A percentile compares a stretch with the other conserved stretches of the same genome.
phyloP scores from a whole-genome alignment of 257 asterid genomes.

The Nicotiana otophora region DNA sequence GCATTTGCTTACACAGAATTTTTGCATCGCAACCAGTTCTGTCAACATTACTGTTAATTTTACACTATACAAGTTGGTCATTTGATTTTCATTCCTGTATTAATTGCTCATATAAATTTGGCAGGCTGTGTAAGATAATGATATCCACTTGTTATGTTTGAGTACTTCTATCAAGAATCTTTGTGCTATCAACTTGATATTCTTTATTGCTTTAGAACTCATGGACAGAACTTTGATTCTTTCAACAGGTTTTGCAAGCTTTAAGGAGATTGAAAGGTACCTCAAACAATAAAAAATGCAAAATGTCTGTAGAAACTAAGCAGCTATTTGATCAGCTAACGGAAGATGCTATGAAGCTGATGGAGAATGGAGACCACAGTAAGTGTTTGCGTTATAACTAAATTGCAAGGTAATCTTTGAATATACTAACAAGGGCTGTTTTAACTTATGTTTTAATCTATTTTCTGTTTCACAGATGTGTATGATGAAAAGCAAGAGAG shows the following conservation, averaged over 20 bases:
- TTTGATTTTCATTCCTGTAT: neutral
- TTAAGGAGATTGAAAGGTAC: slow-evolving; percentile 90
- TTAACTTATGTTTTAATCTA: neutral
- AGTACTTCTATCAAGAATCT: neutral
- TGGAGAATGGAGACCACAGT: slow-evolving; percentile 96
- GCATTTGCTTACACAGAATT: neutral
- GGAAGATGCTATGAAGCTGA: slow-evolving; percentile 85
- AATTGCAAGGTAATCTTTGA: neutral
- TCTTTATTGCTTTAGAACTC: neutral
- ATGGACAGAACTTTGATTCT: neutral
- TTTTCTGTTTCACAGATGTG: slow-evolving; percentile 51
- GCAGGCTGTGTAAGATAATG: neutral
- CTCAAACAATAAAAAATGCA: slow-evolving; percentile 71
- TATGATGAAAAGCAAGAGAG: slow-evolving; percentile 85
- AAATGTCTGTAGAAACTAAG: slow-evolving; percentile 80
- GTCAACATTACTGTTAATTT: neutral
- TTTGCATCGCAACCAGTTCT: neutral
- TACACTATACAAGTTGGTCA: neutral
- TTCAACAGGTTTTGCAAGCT: slow-evolving; percentile 71
- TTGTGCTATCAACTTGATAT: neutral
- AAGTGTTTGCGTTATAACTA: slow-evolving; percentile 17
- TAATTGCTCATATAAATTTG: neutral
- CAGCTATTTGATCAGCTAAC: slow-evolving; percentile 82
- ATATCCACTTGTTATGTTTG: slow-evolving; percentile 1
- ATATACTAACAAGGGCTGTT: neutral